Percentiles rank a stretch among this genome's conserved stretches.
phyloP scores from a whole-genome alignment of 768 basidiomycete genomes.

The Leccinum obscurum region DNA sequence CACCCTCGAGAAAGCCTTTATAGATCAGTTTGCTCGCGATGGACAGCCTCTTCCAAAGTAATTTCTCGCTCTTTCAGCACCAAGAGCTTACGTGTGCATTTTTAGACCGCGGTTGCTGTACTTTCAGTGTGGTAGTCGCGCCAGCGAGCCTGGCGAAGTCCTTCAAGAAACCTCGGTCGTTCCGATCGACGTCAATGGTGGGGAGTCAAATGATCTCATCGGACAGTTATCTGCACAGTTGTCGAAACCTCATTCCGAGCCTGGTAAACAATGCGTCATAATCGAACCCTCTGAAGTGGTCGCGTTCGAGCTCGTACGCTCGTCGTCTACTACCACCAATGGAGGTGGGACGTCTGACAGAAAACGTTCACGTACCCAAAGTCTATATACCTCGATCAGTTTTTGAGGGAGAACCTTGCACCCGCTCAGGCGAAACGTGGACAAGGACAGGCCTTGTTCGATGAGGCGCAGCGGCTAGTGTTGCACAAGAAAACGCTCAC shows the following conservation, averaged over 20 bases:
- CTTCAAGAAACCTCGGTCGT: constrained; percentile 48
- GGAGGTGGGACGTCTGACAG: constrained; percentile 25
- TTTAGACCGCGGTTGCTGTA: constrained; percentile 46
- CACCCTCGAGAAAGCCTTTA: constrained; percentile 47
- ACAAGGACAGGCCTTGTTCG: constrained; percentile 40
- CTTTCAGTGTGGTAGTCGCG: constrained; percentile 54
- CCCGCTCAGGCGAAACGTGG: constrained; percentile 38
- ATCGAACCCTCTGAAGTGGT: constrained; percentile 63
- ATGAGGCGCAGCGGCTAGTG: constrained; percentile 49
- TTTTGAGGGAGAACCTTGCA: constrained; percentile 57
- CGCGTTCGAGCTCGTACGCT: constrained; percentile 50
- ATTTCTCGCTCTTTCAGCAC: not conserved
- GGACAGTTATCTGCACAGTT: constrained; percentile 43
- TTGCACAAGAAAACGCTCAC: constrained; percentile 49
- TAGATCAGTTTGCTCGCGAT: constrained; percentile 37
- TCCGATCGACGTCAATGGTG: constrained; percentile 47
- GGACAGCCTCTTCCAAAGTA: constrained; percentile 37
- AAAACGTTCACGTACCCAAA: constrained; percentile 58
- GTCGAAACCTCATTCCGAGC: constrained; percentile 26
- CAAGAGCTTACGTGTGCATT: constrained; percentile 1
- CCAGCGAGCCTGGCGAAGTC: constrained; percentile 32
- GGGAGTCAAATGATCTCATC: constrained; percentile 55
- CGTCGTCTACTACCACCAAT: constrained; percentile 9
- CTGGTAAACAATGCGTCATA: constrained; percentile 54
- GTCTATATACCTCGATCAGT: constrained; percentile 70